Base-by-base conservation (phyloP, 2,329 filamentous ascomycete species). In the Epichloe festucae region DNA sequence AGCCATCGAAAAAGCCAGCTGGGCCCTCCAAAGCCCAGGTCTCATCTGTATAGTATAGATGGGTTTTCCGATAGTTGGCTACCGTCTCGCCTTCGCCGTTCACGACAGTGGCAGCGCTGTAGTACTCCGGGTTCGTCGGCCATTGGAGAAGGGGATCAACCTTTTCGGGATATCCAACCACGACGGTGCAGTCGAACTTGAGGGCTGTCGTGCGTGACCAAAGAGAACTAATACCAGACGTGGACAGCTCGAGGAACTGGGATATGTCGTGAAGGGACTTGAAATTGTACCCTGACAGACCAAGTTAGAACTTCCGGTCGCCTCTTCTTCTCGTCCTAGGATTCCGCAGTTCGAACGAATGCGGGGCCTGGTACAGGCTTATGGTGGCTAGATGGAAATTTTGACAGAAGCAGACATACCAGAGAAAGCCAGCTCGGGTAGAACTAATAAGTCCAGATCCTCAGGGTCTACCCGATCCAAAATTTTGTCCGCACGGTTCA, bases 381-480 rank as follows among this genome's bases (percentile, higher is more conserved):
- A 8, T 27, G 23, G 2, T 27, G 23, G 23, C 23, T 27, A 27
- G 23, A 8, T 27, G 23, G 7, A 8, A 27, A 27, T 8, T 27
- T 27, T 3, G 7, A 27, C 23, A 7, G 23, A 27, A 27, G 23
- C 23, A 27, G 23, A 27, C 69, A 57, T 67, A 86, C 84, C 84
- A 53, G 80, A 76, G 61, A 91, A 89, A 1, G 87, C 84, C 64
- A 91, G 69, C 62, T 91, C 87, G 0, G 87, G 86, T 0, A 91
- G 68, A 0, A 91, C 79, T 0, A 93, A 70, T 31, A 90, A 73
- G 61, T 89, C 84, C 1, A 90, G 46, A n/a, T 75, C 68, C 1
- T 75, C 67, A 0, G 73, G 67, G 5, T 73, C 67, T 0, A 77
- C 75, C 27, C 62, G 70, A 17, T 67, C 72, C 10, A 91, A 68